A percentile compares a stretch with the other conserved stretches of the same genome.
Evolutionary conservation across 306 rosid genomes (phyloP).

Genomic region (Sesbania bispinosa): DNA sequence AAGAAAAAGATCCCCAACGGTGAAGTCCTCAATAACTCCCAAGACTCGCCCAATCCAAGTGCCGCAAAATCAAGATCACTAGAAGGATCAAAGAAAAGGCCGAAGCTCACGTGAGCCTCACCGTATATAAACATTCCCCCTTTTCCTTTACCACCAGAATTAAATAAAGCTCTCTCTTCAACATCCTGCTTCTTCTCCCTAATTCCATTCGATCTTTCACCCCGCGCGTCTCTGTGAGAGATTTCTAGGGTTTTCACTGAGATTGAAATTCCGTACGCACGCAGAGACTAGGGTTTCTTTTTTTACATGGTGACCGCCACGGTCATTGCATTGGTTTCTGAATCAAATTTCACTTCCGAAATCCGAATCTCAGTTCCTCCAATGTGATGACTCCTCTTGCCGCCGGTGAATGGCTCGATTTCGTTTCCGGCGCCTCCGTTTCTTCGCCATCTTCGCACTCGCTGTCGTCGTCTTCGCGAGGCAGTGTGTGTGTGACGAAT

Average conservation of each 20-base stretch:
- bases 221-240: slow-evolving; percentile 32
- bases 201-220: slow-evolving; percentile 29
- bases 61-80: not conserved
- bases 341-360: slow-evolving; percentile 29
- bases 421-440: slow-evolving; percentile 41
- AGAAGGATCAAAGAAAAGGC: too few species aligned
- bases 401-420: slow-evolving; percentile 86
- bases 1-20: not conserved
- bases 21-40: not conserved
- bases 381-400: slow-evolving; percentile 65
- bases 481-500: slow-evolving; percentile 18
- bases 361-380: slow-evolving; percentile 28
- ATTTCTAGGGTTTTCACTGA: slow-evolving; percentile 56
- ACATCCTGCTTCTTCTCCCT: slow-evolving; percentile 22
- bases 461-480: slow-evolving; percentile 23
- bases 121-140: not conserved
- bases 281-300: slow-evolving; percentile 22
- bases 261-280: not conserved
- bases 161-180: slow-evolving; percentile 39
- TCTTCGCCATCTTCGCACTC: slow-evolving; percentile 31
- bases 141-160: slow-evolving; percentile 24
- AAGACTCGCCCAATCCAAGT: not conserved
- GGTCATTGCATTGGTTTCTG: slow-evolving; percentile 36
- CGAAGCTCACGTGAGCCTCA: slow-evolving; percentile 12
- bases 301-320: slow-evolving; percentile 22